phyloP scores from a whole-genome alignment of 257 asterid species.

The Petrea volubilis region DNA sequence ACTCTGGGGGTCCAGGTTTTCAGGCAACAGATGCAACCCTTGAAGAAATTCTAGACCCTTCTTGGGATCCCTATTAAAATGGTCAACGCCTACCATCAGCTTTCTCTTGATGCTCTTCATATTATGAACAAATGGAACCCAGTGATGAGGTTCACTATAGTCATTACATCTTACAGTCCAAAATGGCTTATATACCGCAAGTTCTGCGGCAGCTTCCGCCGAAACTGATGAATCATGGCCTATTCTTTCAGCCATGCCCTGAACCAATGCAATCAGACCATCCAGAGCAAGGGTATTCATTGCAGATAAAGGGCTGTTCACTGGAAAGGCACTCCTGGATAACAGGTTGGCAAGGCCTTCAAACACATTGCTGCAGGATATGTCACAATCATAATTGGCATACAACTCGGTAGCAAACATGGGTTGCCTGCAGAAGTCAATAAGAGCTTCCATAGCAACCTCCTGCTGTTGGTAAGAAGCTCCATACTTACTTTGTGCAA shows the following conservation, averaged over 20 bases:
- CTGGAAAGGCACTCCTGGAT: conserved; percentile 93
- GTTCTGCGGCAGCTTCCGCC: conserved; percentile 40
- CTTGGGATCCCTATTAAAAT: conserved; percentile 82
- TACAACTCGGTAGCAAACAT: conserved; percentile 76
- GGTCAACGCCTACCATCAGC: conserved; percentile 84
- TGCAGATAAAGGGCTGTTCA: conserved; percentile 81
- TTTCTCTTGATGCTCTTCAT: conserved; percentile 74
- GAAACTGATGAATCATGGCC: conserved; percentile 55
- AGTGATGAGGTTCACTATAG: conserved; percentile 57
- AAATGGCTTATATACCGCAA: conserved; percentile 61
- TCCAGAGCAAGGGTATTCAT: conserved; percentile 87
- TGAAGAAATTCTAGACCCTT: conserved; percentile 86
- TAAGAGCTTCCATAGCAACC: conserved; percentile 95
- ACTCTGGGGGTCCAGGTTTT: conserved; percentile 63
- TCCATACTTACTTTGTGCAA: conserved; percentile 81
- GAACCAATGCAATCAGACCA: conserved; percentile 85
- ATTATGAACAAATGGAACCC: conserved; percentile 80
- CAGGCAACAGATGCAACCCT: conserved; percentile 69
- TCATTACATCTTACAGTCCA: conserved; percentile 72
- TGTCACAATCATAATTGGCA: conserved; percentile 91
- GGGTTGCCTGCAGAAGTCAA: conserved; percentile 94
- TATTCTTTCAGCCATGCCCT: conserved; percentile 79
- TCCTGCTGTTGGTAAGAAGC: conserved; percentile 94
- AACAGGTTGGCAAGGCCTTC: conserved; percentile 80
- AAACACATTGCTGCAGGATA: conserved; percentile 76